phyloP scores from a whole-genome alignment of 1,284 basidiomycete species.

The Rhodotorula sp. region DNA sequence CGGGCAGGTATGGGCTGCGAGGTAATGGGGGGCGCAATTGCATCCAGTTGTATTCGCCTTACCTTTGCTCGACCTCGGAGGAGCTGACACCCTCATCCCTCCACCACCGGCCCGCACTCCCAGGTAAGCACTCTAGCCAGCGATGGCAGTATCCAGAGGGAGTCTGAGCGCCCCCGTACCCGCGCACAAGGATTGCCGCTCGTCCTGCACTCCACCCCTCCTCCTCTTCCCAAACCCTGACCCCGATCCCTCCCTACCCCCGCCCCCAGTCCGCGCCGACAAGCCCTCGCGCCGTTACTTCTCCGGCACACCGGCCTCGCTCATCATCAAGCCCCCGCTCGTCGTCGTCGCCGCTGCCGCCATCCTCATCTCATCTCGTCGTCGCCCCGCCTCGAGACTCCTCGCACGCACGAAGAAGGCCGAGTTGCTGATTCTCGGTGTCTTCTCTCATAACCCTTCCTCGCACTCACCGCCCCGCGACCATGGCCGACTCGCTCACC shows the following conservation, averaged over 20 bases:
- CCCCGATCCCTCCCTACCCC: background rate
- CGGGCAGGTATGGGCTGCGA: too few species aligned
- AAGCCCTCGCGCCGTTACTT: background rate
- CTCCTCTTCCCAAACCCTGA: conserved; percentile 1
- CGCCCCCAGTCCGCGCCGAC: background rate
- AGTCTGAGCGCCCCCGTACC: background rate
- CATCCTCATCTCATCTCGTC: background rate
- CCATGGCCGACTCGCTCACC: conserved; percentile 36
- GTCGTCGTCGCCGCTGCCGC: background rate
- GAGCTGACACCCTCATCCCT: background rate
- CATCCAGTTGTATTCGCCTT: too few species aligned
- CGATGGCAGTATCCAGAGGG: background rate
- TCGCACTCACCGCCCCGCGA: too few species aligned
- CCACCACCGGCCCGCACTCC: background rate
- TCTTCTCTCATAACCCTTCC: background rate
- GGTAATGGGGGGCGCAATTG: too few species aligned
- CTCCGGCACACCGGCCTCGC: background rate
- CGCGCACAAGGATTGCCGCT: background rate
- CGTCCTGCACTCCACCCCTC: background rate
- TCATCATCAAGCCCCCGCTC: conserved; percentile 1
- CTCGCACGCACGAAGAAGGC: background rate
- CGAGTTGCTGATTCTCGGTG: background rate
- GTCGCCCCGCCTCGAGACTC: background rate
- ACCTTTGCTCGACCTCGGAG: too few species aligned
- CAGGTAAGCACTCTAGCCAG: background rate